Conservation (phyloP, 139 green algal species). For the Nannochloris sp. region DNA sequence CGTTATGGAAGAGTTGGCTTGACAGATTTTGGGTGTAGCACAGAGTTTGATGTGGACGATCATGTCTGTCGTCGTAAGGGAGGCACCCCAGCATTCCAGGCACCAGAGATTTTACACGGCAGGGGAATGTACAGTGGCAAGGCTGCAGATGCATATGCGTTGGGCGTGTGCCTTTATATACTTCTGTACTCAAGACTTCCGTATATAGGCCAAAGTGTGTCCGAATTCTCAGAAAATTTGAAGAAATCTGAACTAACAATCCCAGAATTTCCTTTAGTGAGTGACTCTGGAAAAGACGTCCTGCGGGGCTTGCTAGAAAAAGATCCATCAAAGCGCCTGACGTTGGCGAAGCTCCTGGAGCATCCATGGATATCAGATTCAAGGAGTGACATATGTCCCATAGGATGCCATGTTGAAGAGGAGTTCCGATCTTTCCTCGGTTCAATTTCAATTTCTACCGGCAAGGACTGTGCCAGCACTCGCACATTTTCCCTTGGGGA, state of each 20-base stretch:
- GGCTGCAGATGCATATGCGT: constrained; percentile 68
- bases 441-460: too few species aligned
- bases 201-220: constrained; percentile 44
- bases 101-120: constrained; percentile 53
- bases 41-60: constrained; percentile 8
- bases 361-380: constrained; percentile 63
- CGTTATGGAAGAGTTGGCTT: constrained; percentile 51
- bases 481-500: too few species aligned
- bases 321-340: constrained; percentile 62
- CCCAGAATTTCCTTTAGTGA: constrained; percentile 31
- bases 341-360: constrained; percentile 44
- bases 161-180: constrained; percentile 73
- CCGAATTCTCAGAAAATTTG: constrained; percentile 64
- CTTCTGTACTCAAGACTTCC: constrained; percentile 71
- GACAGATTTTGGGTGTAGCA: constrained; percentile 76
- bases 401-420: too few species aligned
- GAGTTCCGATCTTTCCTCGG: too few species aligned
- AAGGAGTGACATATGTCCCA: neutral
- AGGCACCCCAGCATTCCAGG: constrained; percentile 62
- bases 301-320: constrained; percentile 63
- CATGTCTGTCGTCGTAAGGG: constrained; percentile 38
- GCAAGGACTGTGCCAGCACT: too few species aligned
- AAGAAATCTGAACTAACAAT: constrained; percentile 60
- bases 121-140: constrained; percentile 42
- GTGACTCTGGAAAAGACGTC: constrained; percentile 46